Conservation (phyloP, 371 early-diverging fungal species). For the Saksenaea oblongispora region DNA sequence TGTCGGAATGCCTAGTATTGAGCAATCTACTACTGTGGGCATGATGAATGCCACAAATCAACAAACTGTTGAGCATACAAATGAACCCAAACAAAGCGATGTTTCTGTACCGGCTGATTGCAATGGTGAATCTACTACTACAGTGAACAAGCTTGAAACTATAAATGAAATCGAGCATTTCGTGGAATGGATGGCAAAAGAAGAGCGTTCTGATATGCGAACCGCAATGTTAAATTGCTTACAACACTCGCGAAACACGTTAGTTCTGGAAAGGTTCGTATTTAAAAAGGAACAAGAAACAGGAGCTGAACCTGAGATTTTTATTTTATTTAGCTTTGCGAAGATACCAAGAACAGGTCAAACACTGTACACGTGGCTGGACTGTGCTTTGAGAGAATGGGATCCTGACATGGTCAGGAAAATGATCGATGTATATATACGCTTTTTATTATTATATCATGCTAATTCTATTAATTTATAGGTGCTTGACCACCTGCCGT, state of each 20-base stretch:
- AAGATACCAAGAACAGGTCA: not conserved
- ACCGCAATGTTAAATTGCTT: not conserved
- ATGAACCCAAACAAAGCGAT: not conserved
- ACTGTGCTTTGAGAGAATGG: not conserved
- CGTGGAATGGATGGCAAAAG: conserved; percentile 2
- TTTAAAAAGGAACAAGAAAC: not conserved
- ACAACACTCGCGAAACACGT: not conserved
- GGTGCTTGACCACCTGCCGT: conserved; percentile 15
- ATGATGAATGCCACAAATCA: not conserved
- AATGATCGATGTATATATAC: not conserved
- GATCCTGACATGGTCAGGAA: conserved; percentile 1
- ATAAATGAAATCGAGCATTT: not conserved
- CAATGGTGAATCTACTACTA: not conserved
- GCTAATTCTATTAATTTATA: not conserved
- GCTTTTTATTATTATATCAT: not conserved
- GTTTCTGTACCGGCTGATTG: not conserved
- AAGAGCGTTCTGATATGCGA: not conserved
- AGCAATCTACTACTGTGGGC: not conserved
- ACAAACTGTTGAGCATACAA: not conserved
- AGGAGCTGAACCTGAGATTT: not conserved
- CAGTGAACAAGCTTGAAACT: not conserved
- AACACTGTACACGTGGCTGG: not conserved
- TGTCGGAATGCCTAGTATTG: not conserved
- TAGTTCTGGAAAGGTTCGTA: not conserved
- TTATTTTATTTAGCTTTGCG: not conserved